phyloP scores from a whole-genome alignment of 2,329 filamentous ascomycete species.

The Pezicula rhizophila region DNA sequence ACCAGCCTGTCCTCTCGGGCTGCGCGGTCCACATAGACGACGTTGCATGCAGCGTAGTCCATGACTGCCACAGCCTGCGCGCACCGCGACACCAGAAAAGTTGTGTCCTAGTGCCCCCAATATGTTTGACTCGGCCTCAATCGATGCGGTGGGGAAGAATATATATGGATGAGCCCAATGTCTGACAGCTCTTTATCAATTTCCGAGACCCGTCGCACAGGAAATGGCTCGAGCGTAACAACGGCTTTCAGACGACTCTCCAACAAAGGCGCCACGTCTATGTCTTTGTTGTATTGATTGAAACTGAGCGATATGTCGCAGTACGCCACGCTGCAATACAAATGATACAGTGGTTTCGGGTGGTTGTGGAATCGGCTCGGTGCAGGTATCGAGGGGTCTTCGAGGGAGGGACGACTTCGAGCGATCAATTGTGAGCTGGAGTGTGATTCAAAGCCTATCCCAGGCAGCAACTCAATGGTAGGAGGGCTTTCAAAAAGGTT shows the following conservation, averaged over 20 bases:
- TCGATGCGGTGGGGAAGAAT: not conserved
- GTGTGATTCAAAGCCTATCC: not conserved
- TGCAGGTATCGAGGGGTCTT: not conserved
- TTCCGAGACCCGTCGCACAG: slow-evolving; percentile 14
- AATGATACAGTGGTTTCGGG: no score
- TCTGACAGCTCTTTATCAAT: slow-evolving; percentile 9
- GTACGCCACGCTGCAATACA: no score
- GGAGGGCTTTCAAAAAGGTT: not conserved
- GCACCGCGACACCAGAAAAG: slow-evolving; percentile 19
- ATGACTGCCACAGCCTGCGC: slow-evolving; percentile 24
- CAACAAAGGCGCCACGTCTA: slow-evolving; percentile 5
- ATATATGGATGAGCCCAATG: slow-evolving; percentile 1
- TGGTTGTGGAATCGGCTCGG: no score
- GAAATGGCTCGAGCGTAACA: slow-evolving; percentile 18
- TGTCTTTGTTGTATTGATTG: no score
- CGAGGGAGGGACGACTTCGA: no score
- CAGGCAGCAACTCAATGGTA: not conserved
- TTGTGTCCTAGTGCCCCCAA: slow-evolving; percentile 13
- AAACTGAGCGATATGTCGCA: no score
- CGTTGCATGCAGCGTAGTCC: slow-evolving; percentile 37
- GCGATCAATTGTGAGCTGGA: no score
- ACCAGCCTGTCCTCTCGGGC: slow-evolving; percentile 31
- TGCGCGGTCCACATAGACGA: slow-evolving; percentile 37
- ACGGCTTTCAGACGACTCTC: slow-evolving; percentile 15
- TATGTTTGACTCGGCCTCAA: slow-evolving; percentile 4